Evolutionary conservation across 148 eudicot species (phyloP).

Genomic region (Dysphania ambrosioides): DNA sequence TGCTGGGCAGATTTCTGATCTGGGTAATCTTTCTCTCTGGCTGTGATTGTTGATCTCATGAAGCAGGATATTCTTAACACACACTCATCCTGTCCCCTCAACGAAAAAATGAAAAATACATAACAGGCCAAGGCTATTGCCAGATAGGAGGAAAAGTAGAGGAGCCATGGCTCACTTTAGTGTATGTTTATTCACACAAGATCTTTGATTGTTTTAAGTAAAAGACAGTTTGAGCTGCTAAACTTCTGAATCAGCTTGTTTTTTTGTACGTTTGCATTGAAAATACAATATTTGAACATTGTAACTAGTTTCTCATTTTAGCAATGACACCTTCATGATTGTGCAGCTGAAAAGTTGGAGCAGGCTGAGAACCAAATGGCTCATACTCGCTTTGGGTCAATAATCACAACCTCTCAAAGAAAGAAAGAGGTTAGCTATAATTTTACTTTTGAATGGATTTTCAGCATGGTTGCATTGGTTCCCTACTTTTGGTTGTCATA

Average conservation of each 20-base stretch:
- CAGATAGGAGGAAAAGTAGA: too few relatives aligned
- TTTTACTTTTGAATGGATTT: not conserved
- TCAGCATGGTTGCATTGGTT: not conserved
- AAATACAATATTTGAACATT: not conserved
- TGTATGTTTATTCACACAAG: too few relatives aligned
- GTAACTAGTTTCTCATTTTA: not conserved
- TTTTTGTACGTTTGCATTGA: not conserved
- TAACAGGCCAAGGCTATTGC: too few relatives aligned
- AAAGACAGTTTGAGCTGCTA: not conserved
- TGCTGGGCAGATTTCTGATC: slow-evolving; percentile 95
- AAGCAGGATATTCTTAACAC: too few relatives aligned
- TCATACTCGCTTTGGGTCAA: slow-evolving; percentile 75
- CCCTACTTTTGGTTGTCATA: too few relatives aligned
- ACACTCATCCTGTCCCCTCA: too few relatives aligned
- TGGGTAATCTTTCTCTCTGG: slow-evolving; percentile 44
- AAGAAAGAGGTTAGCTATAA: slow-evolving; percentile 76
- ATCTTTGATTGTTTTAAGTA: not conserved
- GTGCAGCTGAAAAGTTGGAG: slow-evolving; percentile 92
- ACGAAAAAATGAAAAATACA: too few relatives aligned
- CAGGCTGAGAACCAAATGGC: slow-evolving; percentile 88
- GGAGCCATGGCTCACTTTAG: too few relatives aligned
- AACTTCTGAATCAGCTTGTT: not conserved
- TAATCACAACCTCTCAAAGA: slow-evolving; percentile 60
- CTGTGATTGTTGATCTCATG: not conserved
- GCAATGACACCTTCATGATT: not conserved